Conservation (phyloP, 2,329 filamentous ascomycete genomes). For the Aspergillus ochraceus region DNA sequence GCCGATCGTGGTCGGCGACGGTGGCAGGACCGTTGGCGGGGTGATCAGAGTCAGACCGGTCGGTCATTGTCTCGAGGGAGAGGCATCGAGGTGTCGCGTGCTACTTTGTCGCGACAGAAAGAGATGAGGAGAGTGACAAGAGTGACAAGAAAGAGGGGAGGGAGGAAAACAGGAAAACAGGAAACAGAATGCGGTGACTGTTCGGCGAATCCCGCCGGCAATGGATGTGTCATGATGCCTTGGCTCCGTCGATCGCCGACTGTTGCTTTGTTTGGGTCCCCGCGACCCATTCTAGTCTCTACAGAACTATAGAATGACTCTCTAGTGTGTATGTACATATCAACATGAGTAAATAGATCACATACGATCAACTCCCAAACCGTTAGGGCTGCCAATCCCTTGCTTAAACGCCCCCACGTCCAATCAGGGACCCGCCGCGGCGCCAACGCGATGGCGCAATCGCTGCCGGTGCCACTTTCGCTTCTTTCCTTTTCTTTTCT, state of each 20-base stretch:
- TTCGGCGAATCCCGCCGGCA: background rate
- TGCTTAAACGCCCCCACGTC: background rate
- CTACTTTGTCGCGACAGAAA: no score
- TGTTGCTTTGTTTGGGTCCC: background rate
- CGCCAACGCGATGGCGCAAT: constrained; percentile 12
- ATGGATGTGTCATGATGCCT: background rate
- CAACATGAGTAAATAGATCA: background rate
- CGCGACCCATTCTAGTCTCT: no score
- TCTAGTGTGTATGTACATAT: no score
- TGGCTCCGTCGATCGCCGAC: background rate
- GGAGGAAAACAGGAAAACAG: background rate
- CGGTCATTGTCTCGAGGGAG: background rate
- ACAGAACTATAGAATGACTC: no score
- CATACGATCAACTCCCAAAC: background rate
- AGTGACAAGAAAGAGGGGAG: background rate
- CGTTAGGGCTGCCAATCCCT: background rate
- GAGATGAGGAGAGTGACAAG: no score
- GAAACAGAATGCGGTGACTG: background rate
- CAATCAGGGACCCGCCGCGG: constrained; percentile 3
- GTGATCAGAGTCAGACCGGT: constrained; percentile 1
- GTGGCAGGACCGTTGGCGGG: background rate
- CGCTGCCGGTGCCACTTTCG: background rate
- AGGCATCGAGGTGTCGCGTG: background rate
- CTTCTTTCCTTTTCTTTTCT: background rate
- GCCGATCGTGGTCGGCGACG: background rate